Percentiles rank a stretch among this genome's conserved stretches.
These are phyloP conservation scores for Neurospora sp. DNA, from an alignment of 495 filamentous ascomycete genomes.

Conservation along the genomic window DNA sequence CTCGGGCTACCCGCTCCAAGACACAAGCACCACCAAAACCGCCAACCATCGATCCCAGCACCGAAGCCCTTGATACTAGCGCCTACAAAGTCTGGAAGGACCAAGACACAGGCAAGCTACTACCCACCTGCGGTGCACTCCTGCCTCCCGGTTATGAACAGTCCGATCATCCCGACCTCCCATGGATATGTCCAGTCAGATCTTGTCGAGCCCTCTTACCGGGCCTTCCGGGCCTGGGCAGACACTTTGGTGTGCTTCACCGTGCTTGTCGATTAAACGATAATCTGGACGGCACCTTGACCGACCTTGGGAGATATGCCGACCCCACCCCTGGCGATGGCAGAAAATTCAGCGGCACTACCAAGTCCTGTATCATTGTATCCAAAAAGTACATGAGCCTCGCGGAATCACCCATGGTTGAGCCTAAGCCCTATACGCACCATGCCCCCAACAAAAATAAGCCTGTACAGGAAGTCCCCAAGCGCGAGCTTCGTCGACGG, in stretches of 20 bases:
- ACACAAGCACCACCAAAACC: not conserved
- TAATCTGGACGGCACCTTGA: conserved; percentile 20
- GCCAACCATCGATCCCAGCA: not conserved
- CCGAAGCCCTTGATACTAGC: not conserved
- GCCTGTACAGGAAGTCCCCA: not conserved
- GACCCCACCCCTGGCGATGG: not conserved
- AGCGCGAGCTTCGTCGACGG: not conserved
- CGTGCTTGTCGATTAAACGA: conserved; percentile 12
- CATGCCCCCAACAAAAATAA: not conserved
- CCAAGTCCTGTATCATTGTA: conserved; percentile 7
- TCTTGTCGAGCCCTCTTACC: conserved; percentile 14
- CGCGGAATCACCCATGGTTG: conserved; percentile 5
- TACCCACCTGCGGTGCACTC: not conserved
- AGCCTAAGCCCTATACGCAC: not conserved
- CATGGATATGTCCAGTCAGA: conserved; percentile 24
- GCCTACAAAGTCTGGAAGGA: not conserved
- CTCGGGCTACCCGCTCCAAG: not conserved
- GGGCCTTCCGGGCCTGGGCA: conserved; percentile 10
- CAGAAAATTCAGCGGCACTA: not conserved
- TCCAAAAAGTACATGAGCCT: conserved; percentile 10
- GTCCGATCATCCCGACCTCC: conserved; percentile 5
- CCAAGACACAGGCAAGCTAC: not conserved
- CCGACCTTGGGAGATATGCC: conserved; percentile 12
- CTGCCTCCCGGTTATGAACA: not conserved
- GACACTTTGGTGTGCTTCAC: conserved; percentile 17